These are phyloP conservation scores for Melampsora americana DNA, from an alignment of 1,284 basidiomycete genomes.

Conservation along the genomic window DNA sequence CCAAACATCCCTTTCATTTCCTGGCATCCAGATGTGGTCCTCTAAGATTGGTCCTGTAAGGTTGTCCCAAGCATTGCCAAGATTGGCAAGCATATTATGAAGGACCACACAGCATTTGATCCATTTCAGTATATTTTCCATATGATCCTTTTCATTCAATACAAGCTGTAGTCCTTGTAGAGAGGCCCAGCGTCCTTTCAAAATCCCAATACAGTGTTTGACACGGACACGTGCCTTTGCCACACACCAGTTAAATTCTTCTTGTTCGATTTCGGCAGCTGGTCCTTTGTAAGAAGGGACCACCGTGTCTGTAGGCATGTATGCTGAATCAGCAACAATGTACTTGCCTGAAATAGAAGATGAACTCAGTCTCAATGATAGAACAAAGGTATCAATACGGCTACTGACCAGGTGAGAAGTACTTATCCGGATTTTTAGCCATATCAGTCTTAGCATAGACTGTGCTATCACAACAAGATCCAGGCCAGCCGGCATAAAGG, in stretches of 20 bases:
- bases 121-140: constrained; percentile 10
- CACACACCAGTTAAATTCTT: constrained; percentile 20
- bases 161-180: background rate
- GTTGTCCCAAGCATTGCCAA: constrained; percentile 15
- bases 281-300: constrained; percentile 24
- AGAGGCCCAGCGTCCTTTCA: constrained; percentile 22
- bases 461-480: constrained; percentile 4
- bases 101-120: constrained; percentile 8
- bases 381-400: background rate
- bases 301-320: background rate
- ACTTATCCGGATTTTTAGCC: background rate
- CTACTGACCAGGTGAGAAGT: background rate
- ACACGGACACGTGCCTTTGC: background rate
- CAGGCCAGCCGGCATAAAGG: constrained; percentile 23
- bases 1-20: too few species aligned
- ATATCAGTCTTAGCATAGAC: constrained; percentile 6
- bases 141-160: background rate
- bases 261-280: background rate
- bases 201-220: constrained; percentile 14
- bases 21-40: too few species aligned
- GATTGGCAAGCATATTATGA: constrained; percentile 23
- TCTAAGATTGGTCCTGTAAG: background rate
- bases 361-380: background rate
- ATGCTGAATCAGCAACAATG: constrained; percentile 18
- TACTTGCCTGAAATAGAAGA: constrained; percentile 16